Base-by-base conservation (phyloP, 306 rosid species). In the Cucurbita argyrosperma region DNA sequence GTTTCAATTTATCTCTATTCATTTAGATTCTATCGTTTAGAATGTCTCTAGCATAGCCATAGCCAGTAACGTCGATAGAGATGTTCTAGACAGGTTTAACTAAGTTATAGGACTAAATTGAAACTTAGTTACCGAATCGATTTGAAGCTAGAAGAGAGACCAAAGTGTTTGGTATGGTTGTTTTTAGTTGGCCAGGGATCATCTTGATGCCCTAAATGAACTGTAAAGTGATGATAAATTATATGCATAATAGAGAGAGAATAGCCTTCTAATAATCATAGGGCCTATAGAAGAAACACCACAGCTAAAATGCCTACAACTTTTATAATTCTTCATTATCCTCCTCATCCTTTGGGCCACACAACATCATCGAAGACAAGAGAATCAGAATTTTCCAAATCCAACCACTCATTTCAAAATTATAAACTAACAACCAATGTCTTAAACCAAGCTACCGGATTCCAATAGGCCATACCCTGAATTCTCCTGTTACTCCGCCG, bases 401-500 rank as follows among this genome's bases (percentile, higher is more conserved):
- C 12, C 57, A 68, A 68, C 57, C 55, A 68, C 74, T 57, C 56
- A 47, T 68, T 21, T 46, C 56, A 45, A 61, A 15, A 16, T n/a
- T 39, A 39, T 39, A 11, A 63, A 16, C 70, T 7, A 54, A n/a
- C 57, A 56, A 56, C 21, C 15, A 21, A 56, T 5, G 61, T 8
- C 37, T 10, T 10, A 23, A 35, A 70, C 74, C 39, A 14, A 47
- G 57, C 8, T 9, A 42, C 73, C 40, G 57, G 55, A 45, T 18
- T 70, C 46, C 74, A 49, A 23, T 23, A 68, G 49, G 3, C 21
- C 74, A 23, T 47, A 43, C n/a, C 38, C 57, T 10, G 88, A 85
- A 80, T 57, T 72, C 50, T 79, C 90, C 16, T 55, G 79, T 58
- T 38, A 80, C 12, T 67, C 42, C 26, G 66, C 50, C 67, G 35